Conservation (phyloP, 352 stramenopile species). For the Hyaloperonospora brassicae region DNA sequence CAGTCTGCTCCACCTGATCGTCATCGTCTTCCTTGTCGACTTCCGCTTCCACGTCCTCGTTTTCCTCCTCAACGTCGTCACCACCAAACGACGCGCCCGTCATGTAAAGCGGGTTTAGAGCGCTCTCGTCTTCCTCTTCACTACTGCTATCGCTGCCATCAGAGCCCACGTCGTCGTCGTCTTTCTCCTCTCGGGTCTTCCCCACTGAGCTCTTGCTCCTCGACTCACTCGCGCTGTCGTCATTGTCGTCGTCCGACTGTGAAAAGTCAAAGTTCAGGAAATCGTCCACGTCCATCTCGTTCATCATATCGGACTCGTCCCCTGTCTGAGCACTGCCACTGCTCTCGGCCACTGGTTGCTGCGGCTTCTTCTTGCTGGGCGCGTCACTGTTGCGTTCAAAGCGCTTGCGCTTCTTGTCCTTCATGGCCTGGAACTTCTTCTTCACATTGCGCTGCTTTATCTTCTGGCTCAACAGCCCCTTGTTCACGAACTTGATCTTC, state of each 20-base stretch:
- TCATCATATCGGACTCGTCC: constrained; percentile 70
- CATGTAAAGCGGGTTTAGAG: constrained; percentile 75
- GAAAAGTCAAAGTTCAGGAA: constrained; percentile 81
- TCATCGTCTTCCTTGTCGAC: constrained; percentile 13
- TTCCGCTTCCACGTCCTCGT: constrained; percentile 29
- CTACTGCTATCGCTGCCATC: constrained; percentile 62
- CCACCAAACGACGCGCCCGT: constrained; percentile 27
- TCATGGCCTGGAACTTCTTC: constrained; percentile 73
- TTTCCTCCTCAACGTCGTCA: constrained; percentile 29
- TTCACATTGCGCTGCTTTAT: constrained; percentile 82
- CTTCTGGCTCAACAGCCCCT: constrained; percentile 66
- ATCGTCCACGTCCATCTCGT: constrained; percentile 85
- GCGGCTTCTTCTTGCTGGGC: constrained; percentile 42
- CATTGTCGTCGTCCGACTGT: constrained; percentile 48
- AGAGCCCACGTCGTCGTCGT: constrained; percentile 38
- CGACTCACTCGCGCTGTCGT: constrained; percentile 24
- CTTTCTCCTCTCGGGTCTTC: constrained; percentile 27
- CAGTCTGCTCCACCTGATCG: constrained; percentile 18
- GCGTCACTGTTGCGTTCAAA: constrained; percentile 60
- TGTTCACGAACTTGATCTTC: constrained; percentile 85
- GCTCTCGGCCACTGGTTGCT: constrained; percentile 18
- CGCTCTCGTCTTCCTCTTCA: constrained; percentile 78
- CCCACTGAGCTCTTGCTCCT: constrained; percentile 4
- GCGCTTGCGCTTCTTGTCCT: constrained; percentile 67
- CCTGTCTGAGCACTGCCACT: constrained; percentile 23